Conservation (phyloP, 768 basidiomycete genomes). For the Clavulina sp. region DNA sequence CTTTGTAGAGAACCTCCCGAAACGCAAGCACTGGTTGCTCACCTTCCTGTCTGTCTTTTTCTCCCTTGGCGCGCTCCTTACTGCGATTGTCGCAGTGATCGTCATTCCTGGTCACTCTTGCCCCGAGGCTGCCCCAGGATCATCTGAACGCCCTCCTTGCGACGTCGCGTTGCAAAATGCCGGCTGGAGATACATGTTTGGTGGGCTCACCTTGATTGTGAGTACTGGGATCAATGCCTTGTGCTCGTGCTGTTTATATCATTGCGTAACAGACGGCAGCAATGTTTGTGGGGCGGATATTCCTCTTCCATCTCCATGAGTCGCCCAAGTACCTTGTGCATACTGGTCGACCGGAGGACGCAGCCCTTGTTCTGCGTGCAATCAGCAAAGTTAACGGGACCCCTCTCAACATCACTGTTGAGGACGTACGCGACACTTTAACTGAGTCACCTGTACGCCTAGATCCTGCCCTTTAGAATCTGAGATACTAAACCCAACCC, state of each 20-base stretch:
- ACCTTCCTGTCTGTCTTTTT: conserved; percentile 92
- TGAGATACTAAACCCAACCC: not conserved
- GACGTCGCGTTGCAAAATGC: conserved; percentile 50
- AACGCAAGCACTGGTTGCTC: conserved; percentile 79
- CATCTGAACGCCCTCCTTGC: conserved; percentile 23
- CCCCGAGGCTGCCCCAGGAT: conserved; percentile 14
- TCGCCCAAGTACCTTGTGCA: conserved; percentile 88
- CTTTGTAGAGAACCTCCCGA: conserved; percentile 81
- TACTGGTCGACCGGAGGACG: conserved; percentile 69
- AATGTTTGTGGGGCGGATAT: conserved; percentile 76
- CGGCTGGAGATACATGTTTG: conserved; percentile 82
- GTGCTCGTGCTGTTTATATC: conserved; percentile 1
- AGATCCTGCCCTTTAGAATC: not conserved
- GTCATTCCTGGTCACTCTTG: conserved; percentile 49
- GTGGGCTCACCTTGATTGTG: conserved; percentile 64
- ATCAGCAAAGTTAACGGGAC: conserved; percentile 81
- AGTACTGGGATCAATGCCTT: conserved; percentile 19
- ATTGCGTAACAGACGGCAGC: conserved; percentile 43
- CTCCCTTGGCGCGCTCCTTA: conserved; percentile 75
- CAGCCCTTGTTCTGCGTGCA: conserved; percentile 60
- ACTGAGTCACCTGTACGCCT: not conserved
- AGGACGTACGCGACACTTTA: conserved; percentile 36
- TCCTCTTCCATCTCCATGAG: conserved; percentile 85
- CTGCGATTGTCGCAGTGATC: conserved; percentile 62
- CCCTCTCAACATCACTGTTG: conserved; percentile 42